These are phyloP conservation scores for Cordia subcordata DNA, from an alignment of 257 asterid species.

Conservation along the genomic window DNA sequence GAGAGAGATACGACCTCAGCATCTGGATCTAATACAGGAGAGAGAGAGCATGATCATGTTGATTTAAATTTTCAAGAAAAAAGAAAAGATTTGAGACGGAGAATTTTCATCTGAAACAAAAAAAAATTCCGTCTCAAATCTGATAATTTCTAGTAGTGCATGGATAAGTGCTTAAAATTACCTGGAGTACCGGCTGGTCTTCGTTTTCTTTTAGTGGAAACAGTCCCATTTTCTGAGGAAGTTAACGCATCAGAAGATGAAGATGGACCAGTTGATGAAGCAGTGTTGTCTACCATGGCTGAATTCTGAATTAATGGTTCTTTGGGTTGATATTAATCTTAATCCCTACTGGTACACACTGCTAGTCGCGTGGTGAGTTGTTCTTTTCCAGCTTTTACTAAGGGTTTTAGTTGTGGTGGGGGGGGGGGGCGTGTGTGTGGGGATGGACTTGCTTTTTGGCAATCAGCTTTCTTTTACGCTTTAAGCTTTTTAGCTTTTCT, in stretches of 20 bases:
- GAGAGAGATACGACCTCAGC: slow-evolving; percentile 25
- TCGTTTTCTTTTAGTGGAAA: slow-evolving; percentile 19
- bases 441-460: slow-evolving; percentile 25
- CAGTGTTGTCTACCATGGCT: slow-evolving; percentile 24
- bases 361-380: not conserved
- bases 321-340: not conserved
- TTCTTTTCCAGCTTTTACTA: slow-evolving; percentile 14
- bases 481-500: slow-evolving; percentile 24
- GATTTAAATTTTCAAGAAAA: not conserved
- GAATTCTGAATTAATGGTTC: slow-evolving; percentile 1
- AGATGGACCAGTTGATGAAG: slow-evolving; percentile 23
- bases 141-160: too few species aligned
- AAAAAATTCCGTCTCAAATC: not conserved
- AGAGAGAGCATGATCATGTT: not conserved
- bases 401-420: slow-evolving; percentile 5
- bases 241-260: slow-evolving; percentile 28
- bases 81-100: too few species aligned
- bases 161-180: slow-evolving; percentile 5
- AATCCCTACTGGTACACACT: not conserved
- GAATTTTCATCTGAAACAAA: not conserved
- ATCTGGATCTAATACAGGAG: slow-evolving; percentile 9
- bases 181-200: slow-evolving; percentile 37
- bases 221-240: slow-evolving; percentile 17
- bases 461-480: slow-evolving; percentile 29
- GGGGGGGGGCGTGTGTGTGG: slow-evolving; percentile 1